Evolutionary conservation across 805 yeast species (phyloP), one percentile per base, ranked within the genome.

Genomic region (Vanderwaltozyma tropicalis): DNA sequence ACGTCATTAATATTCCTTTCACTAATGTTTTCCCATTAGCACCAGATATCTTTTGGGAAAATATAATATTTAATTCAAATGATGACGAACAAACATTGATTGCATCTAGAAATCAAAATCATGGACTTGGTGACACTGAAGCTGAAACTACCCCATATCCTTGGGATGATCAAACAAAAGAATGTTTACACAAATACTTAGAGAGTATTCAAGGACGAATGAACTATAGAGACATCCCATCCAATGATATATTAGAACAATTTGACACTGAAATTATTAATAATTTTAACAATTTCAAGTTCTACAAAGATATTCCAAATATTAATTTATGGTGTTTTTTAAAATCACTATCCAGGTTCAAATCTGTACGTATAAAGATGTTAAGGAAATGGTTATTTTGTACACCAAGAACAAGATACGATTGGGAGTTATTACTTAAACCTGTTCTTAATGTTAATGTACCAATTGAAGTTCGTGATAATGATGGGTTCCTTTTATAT

Each of bases 401-500:
- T 40, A 64, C 66, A 7, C 52, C 61, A 21, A 52, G 69, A 44
- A 49, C 59, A 1, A 54, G 62, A 34, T 47, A 54, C 21, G 69
- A 65, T 39, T 65, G 69, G 70, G 64, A 57, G 31, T 34, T 50
- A 8, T 41, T 66, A 11, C 36, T 66, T 7, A 41, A 45, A 13
- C 64, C 67, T 0, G 61, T 65, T 12, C 52, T 66, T 18, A 57
- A 61, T 15, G 52, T 52, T 1, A 41, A 49, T 12, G 63, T 59
- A 11, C 58, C 63, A 3, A 49, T 62, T 9, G 56, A 59, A 35
- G 67, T 65, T 1, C 50, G 55, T 32, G 68, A 60, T 38, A 57
- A 45, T 31, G 64, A 59, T 48, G 67, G 62, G n/a, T 50, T 68
- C 46, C 63, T 71, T 42, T 64, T 66, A 35, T 68, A 68, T 41